phyloP scores from a whole-genome alignment of 495 filamentous ascomycete species.

The Durotheca rogersii region DNA sequence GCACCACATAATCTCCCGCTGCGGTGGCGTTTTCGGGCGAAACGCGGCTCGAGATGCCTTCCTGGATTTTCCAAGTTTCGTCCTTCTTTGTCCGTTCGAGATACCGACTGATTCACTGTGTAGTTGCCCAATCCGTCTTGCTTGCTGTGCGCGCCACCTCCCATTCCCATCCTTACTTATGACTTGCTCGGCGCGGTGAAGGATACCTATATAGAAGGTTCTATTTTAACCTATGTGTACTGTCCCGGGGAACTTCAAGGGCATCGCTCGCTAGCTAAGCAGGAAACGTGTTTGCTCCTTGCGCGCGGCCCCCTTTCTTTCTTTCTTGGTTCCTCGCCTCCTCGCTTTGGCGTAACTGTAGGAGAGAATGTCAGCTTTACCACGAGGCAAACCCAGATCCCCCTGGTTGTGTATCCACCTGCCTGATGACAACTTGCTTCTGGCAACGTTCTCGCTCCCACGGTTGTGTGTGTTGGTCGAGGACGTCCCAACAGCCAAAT shows the following conservation, averaged over 20 bases:
- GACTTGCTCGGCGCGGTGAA: too few relatives aligned
- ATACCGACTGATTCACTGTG: too few relatives aligned
- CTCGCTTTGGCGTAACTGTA: constrained; percentile 10
- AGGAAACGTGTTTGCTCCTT: background rate
- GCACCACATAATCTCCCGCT: constrained; percentile 18
- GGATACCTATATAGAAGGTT: too few relatives aligned
- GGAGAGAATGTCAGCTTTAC: constrained; percentile 1
- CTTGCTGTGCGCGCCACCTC: too few relatives aligned
- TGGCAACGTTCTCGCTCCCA: constrained; percentile 4
- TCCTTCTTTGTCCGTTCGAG: background rate
- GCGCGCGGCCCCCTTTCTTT: too few relatives aligned
- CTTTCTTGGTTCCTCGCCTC: constrained; percentile 7
- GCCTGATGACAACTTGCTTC: background rate
- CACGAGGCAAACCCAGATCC: constrained; percentile 17
- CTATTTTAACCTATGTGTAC: too few relatives aligned
- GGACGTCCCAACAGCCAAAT: constrained; percentile 4
- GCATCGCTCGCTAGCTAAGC: too few relatives aligned
- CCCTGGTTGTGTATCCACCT: constrained; percentile 1
- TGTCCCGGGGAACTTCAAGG: too few relatives aligned
- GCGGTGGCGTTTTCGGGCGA: constrained; percentile 1
- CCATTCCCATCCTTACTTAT: too few relatives aligned
- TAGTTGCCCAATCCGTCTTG: too few relatives aligned
- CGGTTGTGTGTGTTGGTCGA: background rate
- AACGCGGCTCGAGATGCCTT: constrained; percentile 3
- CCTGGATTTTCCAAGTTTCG: constrained; percentile 2